These are phyloP conservation scores for Oryza glumipatula DNA, from an alignment of 176 grass and related monocot genomes.

Conservation along the genomic window DNA sequence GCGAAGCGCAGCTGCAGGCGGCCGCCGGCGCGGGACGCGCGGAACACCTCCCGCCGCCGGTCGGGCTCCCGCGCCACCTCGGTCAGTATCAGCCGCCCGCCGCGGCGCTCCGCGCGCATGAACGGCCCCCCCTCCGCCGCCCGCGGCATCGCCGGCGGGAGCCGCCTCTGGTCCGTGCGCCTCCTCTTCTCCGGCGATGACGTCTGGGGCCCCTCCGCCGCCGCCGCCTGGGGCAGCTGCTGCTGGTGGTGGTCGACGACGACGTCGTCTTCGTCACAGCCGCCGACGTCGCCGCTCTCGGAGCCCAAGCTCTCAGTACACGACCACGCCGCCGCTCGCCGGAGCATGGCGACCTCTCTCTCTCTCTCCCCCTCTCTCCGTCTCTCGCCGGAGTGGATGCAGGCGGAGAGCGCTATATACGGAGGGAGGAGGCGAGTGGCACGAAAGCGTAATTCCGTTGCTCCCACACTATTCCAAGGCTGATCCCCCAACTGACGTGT, in stretches of 20 bases:
- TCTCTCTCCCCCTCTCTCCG: background rate
- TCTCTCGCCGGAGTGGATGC: conserved; percentile 19
- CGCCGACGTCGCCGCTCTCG: conserved; percentile 73
- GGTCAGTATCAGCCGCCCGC: conserved; percentile 72
- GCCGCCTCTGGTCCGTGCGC: background rate
- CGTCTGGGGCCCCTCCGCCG: background rate
- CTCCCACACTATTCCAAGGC: background rate
- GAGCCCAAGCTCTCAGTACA: conserved; percentile 85
- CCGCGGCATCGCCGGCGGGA: conserved; percentile 57
- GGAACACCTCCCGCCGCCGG: conserved; percentile 51
- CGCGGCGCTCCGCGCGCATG: conserved; percentile 66
- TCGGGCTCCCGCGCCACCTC: conserved; percentile 47
- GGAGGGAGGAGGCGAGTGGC: background rate
- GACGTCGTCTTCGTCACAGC: conserved; percentile 44
- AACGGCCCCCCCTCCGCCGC: conserved; percentile 28
- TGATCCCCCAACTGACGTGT: conserved; percentile 11
- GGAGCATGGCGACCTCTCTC: conserved; percentile 9
- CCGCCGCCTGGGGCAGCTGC: background rate
- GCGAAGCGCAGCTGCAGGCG: conserved; percentile 61
- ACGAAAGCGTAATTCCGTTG: background rate
- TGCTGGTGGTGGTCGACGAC: background rate
- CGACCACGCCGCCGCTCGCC: conserved; percentile 30
- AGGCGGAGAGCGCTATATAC: conserved; percentile 39
- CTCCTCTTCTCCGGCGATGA: background rate
- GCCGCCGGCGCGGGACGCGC: conserved; percentile 51